phyloP scores from a whole-genome alignment of 176 grass and related monocot species.

The Oryza australiensis region DNA sequence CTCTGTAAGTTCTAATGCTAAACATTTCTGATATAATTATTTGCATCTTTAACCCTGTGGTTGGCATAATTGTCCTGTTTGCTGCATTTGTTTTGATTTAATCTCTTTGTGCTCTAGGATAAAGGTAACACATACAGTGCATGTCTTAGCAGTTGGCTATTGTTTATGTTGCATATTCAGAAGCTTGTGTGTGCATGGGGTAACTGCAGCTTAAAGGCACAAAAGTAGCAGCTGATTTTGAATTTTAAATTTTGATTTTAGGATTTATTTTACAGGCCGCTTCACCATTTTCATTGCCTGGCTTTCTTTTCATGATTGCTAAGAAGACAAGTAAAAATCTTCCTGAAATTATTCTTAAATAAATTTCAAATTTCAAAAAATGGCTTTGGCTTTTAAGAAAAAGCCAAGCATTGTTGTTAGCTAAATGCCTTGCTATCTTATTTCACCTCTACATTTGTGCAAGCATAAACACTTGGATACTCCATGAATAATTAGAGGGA shows the following conservation, averaged over 20 bases:
- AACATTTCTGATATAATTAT: conserved; percentile 1
- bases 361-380: no score
- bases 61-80: neutral
- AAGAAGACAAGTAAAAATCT: neutral
- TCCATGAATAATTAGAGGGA: neutral
- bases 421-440: conserved; percentile 1
- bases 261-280: neutral
- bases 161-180: neutral
- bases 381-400: no score
- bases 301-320: neutral
- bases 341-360: neutral
- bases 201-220: no score
- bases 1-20: conserved; percentile 59
- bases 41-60: neutral
- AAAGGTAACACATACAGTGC: neutral
- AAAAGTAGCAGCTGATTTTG: no score
- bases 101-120: neutral
- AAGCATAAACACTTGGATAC: conserved; percentile 3
- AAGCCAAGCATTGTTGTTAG: neutral
- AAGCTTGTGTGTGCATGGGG: neutral
- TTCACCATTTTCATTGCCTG: neutral
- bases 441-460: conserved; percentile 17
- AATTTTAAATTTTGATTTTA: no score
- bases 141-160: neutral
- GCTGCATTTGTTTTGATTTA: neutral